Evolutionary conservation across 2,329 filamentous ascomycete species (phyloP).

Genomic region (Phialocephala subalpina): DNA sequence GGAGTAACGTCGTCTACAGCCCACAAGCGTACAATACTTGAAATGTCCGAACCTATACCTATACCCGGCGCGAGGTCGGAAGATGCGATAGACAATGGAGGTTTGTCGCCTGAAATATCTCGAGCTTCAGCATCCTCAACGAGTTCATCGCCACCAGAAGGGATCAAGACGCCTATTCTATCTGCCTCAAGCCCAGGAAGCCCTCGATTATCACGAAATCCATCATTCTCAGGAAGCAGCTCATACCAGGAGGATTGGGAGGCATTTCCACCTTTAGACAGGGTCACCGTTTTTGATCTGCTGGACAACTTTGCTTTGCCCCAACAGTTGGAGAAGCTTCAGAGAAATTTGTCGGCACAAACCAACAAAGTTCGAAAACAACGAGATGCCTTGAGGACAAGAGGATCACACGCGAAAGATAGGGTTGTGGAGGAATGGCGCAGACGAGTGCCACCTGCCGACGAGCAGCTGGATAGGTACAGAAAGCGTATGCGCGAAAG

Average conservation of each 20-base stretch:
- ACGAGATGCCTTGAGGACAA: conserved; percentile 79
- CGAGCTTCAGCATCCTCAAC: conserved; percentile 46
- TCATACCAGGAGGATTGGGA: conserved; percentile 92
- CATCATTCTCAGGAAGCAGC: conserved; percentile 84
- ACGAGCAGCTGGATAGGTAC: conserved; percentile 93
- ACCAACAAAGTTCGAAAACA: conserved; percentile 86
- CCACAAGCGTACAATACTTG: conserved; percentile 47
- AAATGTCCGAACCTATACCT: conserved; percentile 54
- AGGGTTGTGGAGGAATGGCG: conserved; percentile 94
- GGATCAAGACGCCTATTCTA: conserved; percentile 60
- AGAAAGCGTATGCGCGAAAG: conserved; percentile 84
- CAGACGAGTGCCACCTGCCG: conserved; percentile 82
- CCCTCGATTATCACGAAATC: conserved; percentile 73
- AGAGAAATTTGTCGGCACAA: conserved; percentile 82
- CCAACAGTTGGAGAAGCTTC: conserved; percentile 89
- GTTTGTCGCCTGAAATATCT: conserved; percentile 35
- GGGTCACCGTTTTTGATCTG: conserved; percentile 89
- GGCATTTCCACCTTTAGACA: conserved; percentile 85
- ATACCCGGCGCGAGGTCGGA: conserved; percentile 43
- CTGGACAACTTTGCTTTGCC: conserved; percentile 93
- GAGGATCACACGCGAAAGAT: conserved; percentile 80
- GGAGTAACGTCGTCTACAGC: conserved; percentile 48
- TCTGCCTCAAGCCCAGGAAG: conserved; percentile 55
- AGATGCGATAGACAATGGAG: conserved; percentile 29
- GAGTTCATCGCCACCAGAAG: conserved; percentile 56